Percentiles rank a stretch among this genome's conserved stretches.
These are phyloP conservation scores for Gossypium herbaceum DNA, from an alignment of 345 rosid genomes.

Conservation along the genomic window DNA sequence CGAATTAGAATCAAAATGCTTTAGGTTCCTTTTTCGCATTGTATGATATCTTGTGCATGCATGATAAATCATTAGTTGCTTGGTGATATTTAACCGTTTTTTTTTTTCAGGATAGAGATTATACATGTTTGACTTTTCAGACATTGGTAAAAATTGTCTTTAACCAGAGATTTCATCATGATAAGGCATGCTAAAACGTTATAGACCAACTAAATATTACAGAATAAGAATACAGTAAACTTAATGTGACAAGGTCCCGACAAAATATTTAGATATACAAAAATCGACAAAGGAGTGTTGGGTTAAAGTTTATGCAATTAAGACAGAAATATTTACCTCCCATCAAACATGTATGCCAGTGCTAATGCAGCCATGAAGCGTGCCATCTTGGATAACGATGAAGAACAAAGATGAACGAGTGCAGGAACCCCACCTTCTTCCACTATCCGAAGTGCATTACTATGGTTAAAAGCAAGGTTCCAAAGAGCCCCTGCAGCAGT, in stretches of 20 bases:
- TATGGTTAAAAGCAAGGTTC: conserved; percentile 81
- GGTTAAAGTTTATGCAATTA: background rate
- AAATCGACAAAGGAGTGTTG: background rate
- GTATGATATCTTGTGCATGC: background rate
- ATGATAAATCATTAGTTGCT: background rate
- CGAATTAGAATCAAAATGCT: background rate
- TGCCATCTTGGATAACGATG: conserved; percentile 80
- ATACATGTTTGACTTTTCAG: background rate
- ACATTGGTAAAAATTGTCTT: background rate
- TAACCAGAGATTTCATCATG: conserved; percentile 1
- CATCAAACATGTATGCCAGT: conserved; percentile 78
- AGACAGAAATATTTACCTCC: background rate
- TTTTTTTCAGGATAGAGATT: background rate
- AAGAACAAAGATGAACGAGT: conserved; percentile 64
- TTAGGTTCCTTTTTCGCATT: background rate
- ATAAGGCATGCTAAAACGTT: background rate
- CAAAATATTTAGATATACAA: background rate
- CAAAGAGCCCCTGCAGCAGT: conserved; percentile 90
- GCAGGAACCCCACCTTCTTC: conserved; percentile 88
- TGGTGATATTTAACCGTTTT: background rate
- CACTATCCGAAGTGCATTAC: conserved; percentile 81
- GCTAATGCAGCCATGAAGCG: conserved; percentile 87
- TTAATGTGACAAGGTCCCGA: background rate
- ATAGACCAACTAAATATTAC: background rate
- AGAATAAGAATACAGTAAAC: background rate